phyloP scores from a whole-genome alignment of 2,329 filamentous ascomycete species.

The Colletotrichum neosansevieriae region DNA sequence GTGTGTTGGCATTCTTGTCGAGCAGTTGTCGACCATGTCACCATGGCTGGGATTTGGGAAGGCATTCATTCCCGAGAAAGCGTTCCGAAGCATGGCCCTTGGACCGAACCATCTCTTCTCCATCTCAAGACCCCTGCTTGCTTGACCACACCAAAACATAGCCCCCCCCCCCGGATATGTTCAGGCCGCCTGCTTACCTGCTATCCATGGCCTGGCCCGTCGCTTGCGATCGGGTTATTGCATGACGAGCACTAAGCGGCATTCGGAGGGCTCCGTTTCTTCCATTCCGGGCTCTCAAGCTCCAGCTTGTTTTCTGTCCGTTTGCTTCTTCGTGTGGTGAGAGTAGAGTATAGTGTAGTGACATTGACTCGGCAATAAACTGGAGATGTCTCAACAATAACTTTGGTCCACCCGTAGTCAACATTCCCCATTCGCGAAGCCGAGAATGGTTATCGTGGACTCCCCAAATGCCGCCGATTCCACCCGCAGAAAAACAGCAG shows the following conservation, averaged over 20 bases:
- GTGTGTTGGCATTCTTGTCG: background rate
- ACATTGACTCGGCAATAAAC: slow-evolving; percentile 13
- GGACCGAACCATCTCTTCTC: slow-evolving; percentile 20
- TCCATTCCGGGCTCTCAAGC: background rate
- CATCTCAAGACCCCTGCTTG: slow-evolving; percentile 21
- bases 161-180: slow-evolving; percentile 10
- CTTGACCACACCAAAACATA: slow-evolving; percentile 15
- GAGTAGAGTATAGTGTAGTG: slow-evolving; percentile 19
- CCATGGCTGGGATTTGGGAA: no score
- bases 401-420: background rate
- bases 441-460: slow-evolving; percentile 16
- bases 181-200: background rate
- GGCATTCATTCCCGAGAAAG: slow-evolving; percentile 4
- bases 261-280: slow-evolving; percentile 22
- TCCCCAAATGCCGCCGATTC: slow-evolving; percentile 27
- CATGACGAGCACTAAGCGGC: slow-evolving; percentile 17
- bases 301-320: background rate
- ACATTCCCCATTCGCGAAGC: slow-evolving; percentile 8
- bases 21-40: no score
- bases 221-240: background rate
- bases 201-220: no score
- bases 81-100: slow-evolving; percentile 7
- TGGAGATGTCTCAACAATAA: background rate
- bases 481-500: slow-evolving; percentile 32
- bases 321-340: background rate